A percentile compares a stretch with the other conserved stretches of the same genome.
Evolutionary conservation across 2,329 filamentous ascomycete genomes (phyloP).

Genomic region (Aschersonia sp.): DNA sequence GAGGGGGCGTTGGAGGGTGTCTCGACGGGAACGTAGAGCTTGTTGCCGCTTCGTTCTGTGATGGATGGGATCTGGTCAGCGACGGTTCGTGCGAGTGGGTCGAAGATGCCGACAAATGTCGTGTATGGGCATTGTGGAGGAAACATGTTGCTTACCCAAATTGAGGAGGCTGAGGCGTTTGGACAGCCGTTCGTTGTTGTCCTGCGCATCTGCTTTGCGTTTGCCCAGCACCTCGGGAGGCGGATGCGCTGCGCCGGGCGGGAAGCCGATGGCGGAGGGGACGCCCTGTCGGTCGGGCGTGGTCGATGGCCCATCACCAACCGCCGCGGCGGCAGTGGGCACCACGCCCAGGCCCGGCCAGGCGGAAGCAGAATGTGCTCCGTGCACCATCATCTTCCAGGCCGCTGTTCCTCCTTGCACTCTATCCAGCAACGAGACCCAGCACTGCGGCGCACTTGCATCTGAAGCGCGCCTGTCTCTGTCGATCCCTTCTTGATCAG

Average conservation of each 20-base stretch:
- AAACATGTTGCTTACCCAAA: slow-evolving; percentile 41
- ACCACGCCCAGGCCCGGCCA: not conserved
- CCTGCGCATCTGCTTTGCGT: slow-evolving; percentile 44
- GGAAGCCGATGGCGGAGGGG: not conserved
- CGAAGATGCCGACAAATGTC: too few relatives aligned
- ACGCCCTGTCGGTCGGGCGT: too few relatives aligned
- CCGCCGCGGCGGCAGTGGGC: slow-evolving; percentile 5
- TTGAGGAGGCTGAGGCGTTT: slow-evolving; percentile 76
- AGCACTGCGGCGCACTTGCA: too few relatives aligned
- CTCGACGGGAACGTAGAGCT: slow-evolving; percentile 53
- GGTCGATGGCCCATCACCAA: too few relatives aligned
- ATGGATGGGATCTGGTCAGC: not conserved
- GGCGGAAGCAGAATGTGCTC: not conserved
- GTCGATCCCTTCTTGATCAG: too few relatives aligned
- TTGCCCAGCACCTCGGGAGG: slow-evolving; percentile 24
- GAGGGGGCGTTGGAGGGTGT: slow-evolving; percentile 16
- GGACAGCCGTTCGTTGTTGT: slow-evolving; percentile 60
- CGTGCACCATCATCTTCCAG: slow-evolving; percentile 19
- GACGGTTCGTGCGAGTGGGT: too few relatives aligned
- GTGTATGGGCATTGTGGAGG: too few relatives aligned
- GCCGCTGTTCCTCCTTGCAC: not conserved
- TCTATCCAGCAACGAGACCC: too few relatives aligned
- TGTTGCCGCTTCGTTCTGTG: slow-evolving; percentile 46
- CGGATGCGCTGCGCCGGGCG: slow-evolving; percentile 2
- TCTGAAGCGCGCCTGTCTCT: too few relatives aligned